Conservation (phyloP, 495 filamentous ascomycete genomes). For the Neurospora sp. region DNA sequence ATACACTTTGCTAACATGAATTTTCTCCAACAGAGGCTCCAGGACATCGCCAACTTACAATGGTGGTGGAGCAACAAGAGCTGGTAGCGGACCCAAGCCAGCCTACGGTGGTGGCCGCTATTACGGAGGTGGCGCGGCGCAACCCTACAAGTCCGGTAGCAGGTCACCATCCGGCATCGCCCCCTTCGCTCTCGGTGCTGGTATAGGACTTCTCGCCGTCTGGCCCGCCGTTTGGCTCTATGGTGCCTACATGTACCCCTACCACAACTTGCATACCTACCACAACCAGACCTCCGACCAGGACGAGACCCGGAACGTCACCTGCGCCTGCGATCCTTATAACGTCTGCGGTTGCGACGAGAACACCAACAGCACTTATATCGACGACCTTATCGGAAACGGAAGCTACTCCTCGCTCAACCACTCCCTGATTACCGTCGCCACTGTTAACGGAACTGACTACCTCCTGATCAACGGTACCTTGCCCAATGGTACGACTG, state of each 20-base stretch:
- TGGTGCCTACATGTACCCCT: slow-evolving; percentile 62
- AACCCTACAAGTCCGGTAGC: slow-evolving; percentile 57
- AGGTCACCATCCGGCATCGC: slow-evolving; percentile 44
- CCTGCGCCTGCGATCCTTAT: slow-evolving; percentile 64
- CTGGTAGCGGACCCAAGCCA: slow-evolving; percentile 53
- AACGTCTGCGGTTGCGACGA: slow-evolving; percentile 74
- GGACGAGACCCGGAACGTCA: slow-evolving; percentile 65
- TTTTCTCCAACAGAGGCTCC: background rate
- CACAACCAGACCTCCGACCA: slow-evolving; percentile 41
- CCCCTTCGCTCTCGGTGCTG: slow-evolving; percentile 47
- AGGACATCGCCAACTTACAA: slow-evolving; percentile 34
- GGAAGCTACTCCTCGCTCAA: slow-evolving; percentile 49
- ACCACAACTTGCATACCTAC: slow-evolving; percentile 50
- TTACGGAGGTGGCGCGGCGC: slow-evolving; percentile 67
- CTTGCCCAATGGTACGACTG: slow-evolving; percentile 73
- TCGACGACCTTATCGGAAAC: slow-evolving; percentile 52
- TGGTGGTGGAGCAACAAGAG: slow-evolving; percentile 52
- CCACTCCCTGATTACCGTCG: slow-evolving; percentile 51
- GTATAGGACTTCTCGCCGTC: slow-evolving; percentile 43
- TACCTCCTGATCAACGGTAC: slow-evolving; percentile 81
- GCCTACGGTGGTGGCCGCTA: slow-evolving; percentile 56
- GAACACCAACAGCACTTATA: slow-evolving; percentile 51
- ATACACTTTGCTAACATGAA: background rate
- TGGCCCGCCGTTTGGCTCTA: slow-evolving; percentile 50
- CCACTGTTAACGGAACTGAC: slow-evolving; percentile 60